phyloP scores from a whole-genome alignment of 768 basidiomycete genomes.

The Mycena kentingensis region DNA sequence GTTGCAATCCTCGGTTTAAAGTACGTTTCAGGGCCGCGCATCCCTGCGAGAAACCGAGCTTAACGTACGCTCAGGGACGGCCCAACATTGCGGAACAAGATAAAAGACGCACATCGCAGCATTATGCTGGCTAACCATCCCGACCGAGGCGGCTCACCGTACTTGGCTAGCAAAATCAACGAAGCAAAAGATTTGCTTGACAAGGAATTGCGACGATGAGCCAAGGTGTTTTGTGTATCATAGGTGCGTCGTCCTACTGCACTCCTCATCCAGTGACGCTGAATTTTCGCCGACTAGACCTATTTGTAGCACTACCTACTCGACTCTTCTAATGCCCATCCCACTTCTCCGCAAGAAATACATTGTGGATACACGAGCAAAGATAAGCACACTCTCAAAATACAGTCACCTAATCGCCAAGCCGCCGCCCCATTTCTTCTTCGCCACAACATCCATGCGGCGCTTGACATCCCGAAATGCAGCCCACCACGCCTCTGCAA shows the following conservation, averaged over 20 bases:
- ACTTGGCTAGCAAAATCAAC: constrained; percentile 97
- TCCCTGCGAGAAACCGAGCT: no score
- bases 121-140: constrained; percentile 99
- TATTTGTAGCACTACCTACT: no score
- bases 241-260: constrained; percentile 14
- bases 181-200: constrained; percentile 95
- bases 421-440: constrained; percentile 71
- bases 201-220: constrained; percentile 53
- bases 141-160: constrained; percentile 97
- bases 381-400: not conserved
- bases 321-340: no score
- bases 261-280: no score
- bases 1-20: constrained; percentile 88
- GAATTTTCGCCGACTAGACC: no score
- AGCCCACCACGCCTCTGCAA: constrained; percentile 81
- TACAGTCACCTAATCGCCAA: constrained; percentile 57
- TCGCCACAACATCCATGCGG: constrained; percentile 64
- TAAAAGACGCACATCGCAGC: constrained; percentile 95
- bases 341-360: no score
- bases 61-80: no score
- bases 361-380: constrained; percentile 4
- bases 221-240: constrained; percentile 13
- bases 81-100: constrained; percentile 64
- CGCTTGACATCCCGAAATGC: constrained; percentile 71
- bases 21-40: no score